Evolutionary conservation across 805 yeast genomes (phyloP).

Genomic region (Saccharomycopsis sp.): DNA sequence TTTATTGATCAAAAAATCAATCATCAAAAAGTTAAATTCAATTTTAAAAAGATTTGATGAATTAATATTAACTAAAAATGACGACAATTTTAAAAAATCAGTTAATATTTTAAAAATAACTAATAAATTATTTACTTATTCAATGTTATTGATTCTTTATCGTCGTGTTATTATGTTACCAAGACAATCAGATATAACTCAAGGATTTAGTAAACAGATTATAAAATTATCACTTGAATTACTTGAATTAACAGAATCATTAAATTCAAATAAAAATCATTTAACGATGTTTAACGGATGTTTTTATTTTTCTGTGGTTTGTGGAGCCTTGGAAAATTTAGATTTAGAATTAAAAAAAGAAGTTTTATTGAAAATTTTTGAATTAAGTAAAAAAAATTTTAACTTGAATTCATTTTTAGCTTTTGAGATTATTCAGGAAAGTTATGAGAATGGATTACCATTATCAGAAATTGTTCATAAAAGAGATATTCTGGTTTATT

Average conservation of each 20-base stretch:
- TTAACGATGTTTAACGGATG: slow-evolving; percentile 8
- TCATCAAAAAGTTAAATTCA: neutral
- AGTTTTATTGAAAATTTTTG: slow-evolving; percentile 4
- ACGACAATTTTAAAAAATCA: neutral
- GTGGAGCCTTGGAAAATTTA: slow-evolving; percentile 10
- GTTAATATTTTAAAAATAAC: slow-evolving; percentile 4
- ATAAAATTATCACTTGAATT: slow-evolving; percentile 1
- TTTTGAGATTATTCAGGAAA: slow-evolving; percentile 10
- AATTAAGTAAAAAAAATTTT: slow-evolving; percentile 5
- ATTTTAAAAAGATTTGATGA: slow-evolving; percentile 2
- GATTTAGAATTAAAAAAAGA: slow-evolving; percentile 1
- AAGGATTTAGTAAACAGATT: slow-evolving; percentile 6
- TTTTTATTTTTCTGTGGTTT: slow-evolving; percentile 4
- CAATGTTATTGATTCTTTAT: slow-evolving; percentile 9
- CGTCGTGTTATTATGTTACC: slow-evolving; percentile 13
- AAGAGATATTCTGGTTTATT: slow-evolving; percentile 1
- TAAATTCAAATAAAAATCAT: neutral
- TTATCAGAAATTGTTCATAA: slow-evolving; percentile 9
- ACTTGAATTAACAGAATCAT: neutral
- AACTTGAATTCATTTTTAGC: slow-evolving; percentile 8
- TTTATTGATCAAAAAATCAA: neutral
- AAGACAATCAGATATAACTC: slow-evolving; percentile 10
- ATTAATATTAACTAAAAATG: neutral
- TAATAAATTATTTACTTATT: slow-evolving; percentile 7
- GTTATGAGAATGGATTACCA: slow-evolving; percentile 10